These are phyloP conservation scores for Ophiosphaerella herpotricha DNA, from an alignment of 2,329 filamentous ascomycete genomes.

Conservation along the genomic window DNA sequence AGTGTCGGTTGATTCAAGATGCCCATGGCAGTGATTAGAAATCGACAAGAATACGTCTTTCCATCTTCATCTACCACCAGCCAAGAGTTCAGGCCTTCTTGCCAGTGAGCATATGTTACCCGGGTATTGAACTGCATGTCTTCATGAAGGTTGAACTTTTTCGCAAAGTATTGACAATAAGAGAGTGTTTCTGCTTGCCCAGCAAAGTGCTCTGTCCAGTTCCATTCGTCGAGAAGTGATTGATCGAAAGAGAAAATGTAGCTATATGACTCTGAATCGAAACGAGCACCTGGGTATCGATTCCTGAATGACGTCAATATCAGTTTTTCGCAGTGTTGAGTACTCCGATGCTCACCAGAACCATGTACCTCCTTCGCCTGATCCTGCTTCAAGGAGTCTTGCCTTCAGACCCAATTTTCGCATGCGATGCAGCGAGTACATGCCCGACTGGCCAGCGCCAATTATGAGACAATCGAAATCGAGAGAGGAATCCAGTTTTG, in stretches of 20 bases:
- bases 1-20: conserved; percentile 25
- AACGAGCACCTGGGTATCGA: conserved; percentile 53
- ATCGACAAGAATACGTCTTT: conserved; percentile 17
- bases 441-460: conserved; percentile 43
- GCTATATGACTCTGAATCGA: conserved; percentile 54
- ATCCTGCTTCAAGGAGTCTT: conserved; percentile 38
- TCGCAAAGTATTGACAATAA: conserved; percentile 55
- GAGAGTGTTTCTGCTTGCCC: conserved; percentile 52
- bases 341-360: conserved; percentile 26
- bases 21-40: conserved; percentile 27
- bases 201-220: conserved; percentile 45
- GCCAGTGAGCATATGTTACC: conserved; percentile 17
- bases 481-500: conserved; percentile 16
- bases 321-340: background rate
- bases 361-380: conserved; percentile 46
- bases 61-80: conserved; percentile 16
- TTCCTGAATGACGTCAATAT: conserved; percentile 41
- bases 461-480: conserved; percentile 34
- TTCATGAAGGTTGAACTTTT: conserved; percentile 49
- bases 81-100: conserved; percentile 22
- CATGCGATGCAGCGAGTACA: conserved; percentile 43
- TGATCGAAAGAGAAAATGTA: conserved; percentile 53
- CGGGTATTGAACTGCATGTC: conserved; percentile 30
- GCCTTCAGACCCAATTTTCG: conserved; percentile 36
- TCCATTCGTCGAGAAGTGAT: conserved; percentile 50